Evolutionary conservation across 2,329 filamentous ascomycete genomes (phyloP).

Genomic region (Fusarium coicis): DNA sequence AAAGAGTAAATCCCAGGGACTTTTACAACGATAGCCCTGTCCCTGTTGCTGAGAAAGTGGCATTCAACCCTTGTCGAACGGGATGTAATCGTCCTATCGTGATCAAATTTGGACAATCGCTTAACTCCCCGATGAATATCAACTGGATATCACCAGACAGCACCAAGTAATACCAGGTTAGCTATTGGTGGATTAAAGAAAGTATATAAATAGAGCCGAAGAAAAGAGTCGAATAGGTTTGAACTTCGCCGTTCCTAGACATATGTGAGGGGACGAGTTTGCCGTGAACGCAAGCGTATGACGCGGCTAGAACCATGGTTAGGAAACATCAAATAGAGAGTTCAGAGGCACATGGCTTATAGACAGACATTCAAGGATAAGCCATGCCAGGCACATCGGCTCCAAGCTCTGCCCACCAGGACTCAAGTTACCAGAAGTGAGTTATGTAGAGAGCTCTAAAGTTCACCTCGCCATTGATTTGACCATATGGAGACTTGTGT

Average conservation of each 20-base stretch:
- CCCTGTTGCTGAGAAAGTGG: neutral
- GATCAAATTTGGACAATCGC: neutral
- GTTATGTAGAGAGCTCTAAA: neutral
- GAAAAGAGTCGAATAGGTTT: neutral
- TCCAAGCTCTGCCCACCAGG: neutral
- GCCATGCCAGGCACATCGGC: neutral
- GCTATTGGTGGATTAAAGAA: neutral
- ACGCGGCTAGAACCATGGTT: neutral
- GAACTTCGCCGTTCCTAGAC: neutral
- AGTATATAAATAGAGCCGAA: neutral
- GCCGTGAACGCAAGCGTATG: neutral
- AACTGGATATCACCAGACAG: neutral
- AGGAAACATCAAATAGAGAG: neutral
- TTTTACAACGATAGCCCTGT: neutral
- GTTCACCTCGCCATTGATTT: neutral
- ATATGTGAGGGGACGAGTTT: neutral
- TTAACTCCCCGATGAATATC: too few species aligned
- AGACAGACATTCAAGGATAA: neutral
- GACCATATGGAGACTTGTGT: neutral
- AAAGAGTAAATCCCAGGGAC: neutral
- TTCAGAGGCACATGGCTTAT: neutral
- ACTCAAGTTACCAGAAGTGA: neutral
- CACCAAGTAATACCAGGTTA: neutral
- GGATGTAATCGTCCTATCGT: neutral
- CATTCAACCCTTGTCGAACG: neutral